These are phyloP conservation scores for Nicotiana noctiflora DNA, from an alignment of 257 asterid species.

Conservation along the genomic window DNA sequence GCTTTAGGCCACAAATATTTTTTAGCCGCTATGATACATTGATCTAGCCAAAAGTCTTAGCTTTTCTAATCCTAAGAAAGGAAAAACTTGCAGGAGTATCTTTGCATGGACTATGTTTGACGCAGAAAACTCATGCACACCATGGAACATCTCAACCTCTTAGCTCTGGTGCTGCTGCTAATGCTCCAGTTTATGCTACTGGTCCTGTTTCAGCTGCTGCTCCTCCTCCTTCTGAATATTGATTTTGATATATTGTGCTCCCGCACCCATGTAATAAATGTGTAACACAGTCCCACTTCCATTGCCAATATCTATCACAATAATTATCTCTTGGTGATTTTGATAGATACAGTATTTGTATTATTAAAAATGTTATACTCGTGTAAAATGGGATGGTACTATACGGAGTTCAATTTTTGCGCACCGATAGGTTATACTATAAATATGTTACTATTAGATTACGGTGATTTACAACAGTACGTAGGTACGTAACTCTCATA, in stretches of 20 bases:
- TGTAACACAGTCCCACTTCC: neutral
- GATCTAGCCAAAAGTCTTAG: neutral
- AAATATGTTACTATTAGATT: no score
- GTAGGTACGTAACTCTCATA: no score
- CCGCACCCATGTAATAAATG: neutral
- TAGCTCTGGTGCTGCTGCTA: slow-evolving; percentile 42
- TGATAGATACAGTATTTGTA: neutral
- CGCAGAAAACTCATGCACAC: slow-evolving; percentile 41
- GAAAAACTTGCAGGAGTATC: slow-evolving; percentile 38
- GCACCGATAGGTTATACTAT: no score
- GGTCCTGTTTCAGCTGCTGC: neutral
- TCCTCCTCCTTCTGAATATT: slow-evolving; percentile 1
- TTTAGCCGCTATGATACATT: neutral
- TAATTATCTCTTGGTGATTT: neutral
- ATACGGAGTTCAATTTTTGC: no score
- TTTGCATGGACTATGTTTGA: slow-evolving; percentile 54
- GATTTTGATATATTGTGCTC: neutral
- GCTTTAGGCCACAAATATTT: no score
- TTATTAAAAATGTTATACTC: neutral
- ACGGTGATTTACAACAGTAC: no score
- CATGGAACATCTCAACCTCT: slow-evolving; percentile 50
- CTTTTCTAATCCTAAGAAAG: neutral
- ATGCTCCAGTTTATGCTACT: neutral
- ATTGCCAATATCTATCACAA: neutral
- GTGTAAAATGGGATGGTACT: neutral